Conservation (phyloP, 805 yeast genomes). For the Huiozyma sinensis region DNA sequence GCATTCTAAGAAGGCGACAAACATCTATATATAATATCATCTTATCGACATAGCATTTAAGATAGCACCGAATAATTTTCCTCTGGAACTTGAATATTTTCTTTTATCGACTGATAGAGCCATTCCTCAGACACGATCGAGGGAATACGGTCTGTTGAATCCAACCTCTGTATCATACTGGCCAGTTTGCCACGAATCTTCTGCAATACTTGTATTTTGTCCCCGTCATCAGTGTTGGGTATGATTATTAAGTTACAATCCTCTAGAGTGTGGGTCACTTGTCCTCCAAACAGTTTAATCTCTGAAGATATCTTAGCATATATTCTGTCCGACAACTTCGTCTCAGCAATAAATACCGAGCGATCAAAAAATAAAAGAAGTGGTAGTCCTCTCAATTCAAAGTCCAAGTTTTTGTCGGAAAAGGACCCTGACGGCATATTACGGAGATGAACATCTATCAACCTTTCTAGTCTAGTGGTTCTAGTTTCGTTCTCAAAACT, state of each 20-base stretch:
- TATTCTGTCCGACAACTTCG: slow-evolving; percentile 1
- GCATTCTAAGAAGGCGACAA: no score
- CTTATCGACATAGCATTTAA: no score
- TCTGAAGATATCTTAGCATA: slow-evolving; percentile 4
- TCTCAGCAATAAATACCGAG: slow-evolving; percentile 25
- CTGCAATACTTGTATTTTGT: not conserved
- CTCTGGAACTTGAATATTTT: slow-evolving; percentile 23
- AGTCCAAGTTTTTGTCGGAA: not conserved
- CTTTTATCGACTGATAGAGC: slow-evolving; percentile 29
- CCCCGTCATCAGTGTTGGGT: slow-evolving; percentile 7
- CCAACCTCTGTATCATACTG: not conserved
- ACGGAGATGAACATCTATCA: not conserved
- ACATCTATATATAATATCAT: no score
- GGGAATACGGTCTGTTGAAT: slow-evolving; percentile 14
- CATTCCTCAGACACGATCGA: slow-evolving; percentile 30
- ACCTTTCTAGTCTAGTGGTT: not conserved
- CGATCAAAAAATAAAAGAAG: slow-evolving; percentile 30
- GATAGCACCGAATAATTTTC: slow-evolving; percentile 17
- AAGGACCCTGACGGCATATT: not conserved
- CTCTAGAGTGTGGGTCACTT: slow-evolving; percentile 18
- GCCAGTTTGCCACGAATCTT: not conserved
- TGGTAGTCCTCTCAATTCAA: slow-evolving; percentile 7
- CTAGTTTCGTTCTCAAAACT: slow-evolving; percentile 32
- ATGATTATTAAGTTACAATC: slow-evolving; percentile 34
- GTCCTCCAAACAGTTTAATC: slow-evolving; percentile 38